phyloP scores from a whole-genome alignment of 805 yeast species.

The Teunomyces stri region DNA sequence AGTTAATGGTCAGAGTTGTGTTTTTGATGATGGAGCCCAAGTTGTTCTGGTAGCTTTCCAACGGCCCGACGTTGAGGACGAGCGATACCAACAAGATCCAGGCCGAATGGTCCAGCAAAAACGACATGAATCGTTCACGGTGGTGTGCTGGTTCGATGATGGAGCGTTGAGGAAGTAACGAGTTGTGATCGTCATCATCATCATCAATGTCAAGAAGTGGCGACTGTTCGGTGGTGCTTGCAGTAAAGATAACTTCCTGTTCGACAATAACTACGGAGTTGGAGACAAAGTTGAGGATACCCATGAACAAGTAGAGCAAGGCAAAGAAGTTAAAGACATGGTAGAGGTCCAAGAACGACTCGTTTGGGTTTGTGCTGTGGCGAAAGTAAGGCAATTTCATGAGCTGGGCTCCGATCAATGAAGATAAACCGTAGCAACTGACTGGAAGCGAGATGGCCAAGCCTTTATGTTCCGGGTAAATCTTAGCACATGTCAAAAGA shows the following conservation, averaged over 20 bases:
- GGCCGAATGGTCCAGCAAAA: conserved; percentile 55
- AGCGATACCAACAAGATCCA: conserved; percentile 64
- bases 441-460: conserved; percentile 87
- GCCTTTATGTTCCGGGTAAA: conserved; percentile 75
- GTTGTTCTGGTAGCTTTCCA: conserved; percentile 81
- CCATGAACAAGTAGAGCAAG: conserved; percentile 52
- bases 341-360: conserved; percentile 41
- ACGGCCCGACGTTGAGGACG: conserved; percentile 72
- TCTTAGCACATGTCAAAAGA: conserved; percentile 76
- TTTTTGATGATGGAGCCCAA: conserved; percentile 68
- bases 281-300: conserved; percentile 60
- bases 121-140: conserved; percentile 29
- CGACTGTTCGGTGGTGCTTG: conserved; percentile 22
- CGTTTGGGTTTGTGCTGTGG: conserved; percentile 9
- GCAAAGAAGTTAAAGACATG: conserved; percentile 54
- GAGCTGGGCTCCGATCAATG: conserved; percentile 69
- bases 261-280: conserved; percentile 63
- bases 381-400: conserved; percentile 42
- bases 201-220: conserved; percentile 18
- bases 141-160: conserved; percentile 39
- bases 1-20: conserved; percentile 19
- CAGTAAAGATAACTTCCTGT: conserved; percentile 43
- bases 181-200: conserved; percentile 11
- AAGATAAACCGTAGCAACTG: conserved; percentile 79
- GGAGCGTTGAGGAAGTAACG: conserved; percentile 30